A percentile compares a stretch with the other conserved stretches of the same genome.
Evolutionary conservation across 495 filamentous ascomycete species (phyloP).

Genomic region (Lasiosphaeria ovina): DNA sequence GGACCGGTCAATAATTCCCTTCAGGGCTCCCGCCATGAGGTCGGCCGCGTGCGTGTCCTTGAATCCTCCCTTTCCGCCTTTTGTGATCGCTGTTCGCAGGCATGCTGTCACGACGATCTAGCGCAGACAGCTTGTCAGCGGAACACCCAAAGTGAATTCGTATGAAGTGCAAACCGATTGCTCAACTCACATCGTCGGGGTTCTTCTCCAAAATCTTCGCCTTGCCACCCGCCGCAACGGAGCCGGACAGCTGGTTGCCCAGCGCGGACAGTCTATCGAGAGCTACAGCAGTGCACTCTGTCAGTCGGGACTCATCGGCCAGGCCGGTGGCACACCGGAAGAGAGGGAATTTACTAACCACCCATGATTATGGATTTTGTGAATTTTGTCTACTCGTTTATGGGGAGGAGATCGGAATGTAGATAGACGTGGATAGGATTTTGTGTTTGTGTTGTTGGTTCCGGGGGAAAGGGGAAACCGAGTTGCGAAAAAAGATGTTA

Average conservation of each 20-base stretch:
- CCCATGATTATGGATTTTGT: slow-evolving; percentile 24
- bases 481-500: background rate
- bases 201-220: slow-evolving; percentile 51
- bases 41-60: slow-evolving; percentile 91
- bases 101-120: slow-evolving; percentile 89
- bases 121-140: background rate
- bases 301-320: background rate
- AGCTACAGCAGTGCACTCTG: slow-evolving; percentile 26
- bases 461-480: background rate
- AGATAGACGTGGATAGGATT: too few relatives aligned
- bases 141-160: too few relatives aligned
- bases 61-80: slow-evolving; percentile 88
- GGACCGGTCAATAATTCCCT: slow-evolving; percentile 76
- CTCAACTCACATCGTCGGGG: slow-evolving; percentile 45
- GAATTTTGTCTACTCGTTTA: background rate
- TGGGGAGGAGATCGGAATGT: too few relatives aligned
- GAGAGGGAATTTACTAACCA: slow-evolving; percentile 21
- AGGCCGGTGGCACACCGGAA: background rate
- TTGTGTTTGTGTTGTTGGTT: slow-evolving; percentile 7
- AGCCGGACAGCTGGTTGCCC: slow-evolving; percentile 46
- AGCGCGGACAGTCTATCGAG: slow-evolving; percentile 46
- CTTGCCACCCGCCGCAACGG: slow-evolving; percentile 31
- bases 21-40: slow-evolving; percentile 80
- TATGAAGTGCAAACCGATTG: too few relatives aligned
- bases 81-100: slow-evolving; percentile 87